These are phyloP conservation scores for Collybia nuda DNA, from an alignment of 768 basidiomycete genomes.

Conservation along the genomic window DNA sequence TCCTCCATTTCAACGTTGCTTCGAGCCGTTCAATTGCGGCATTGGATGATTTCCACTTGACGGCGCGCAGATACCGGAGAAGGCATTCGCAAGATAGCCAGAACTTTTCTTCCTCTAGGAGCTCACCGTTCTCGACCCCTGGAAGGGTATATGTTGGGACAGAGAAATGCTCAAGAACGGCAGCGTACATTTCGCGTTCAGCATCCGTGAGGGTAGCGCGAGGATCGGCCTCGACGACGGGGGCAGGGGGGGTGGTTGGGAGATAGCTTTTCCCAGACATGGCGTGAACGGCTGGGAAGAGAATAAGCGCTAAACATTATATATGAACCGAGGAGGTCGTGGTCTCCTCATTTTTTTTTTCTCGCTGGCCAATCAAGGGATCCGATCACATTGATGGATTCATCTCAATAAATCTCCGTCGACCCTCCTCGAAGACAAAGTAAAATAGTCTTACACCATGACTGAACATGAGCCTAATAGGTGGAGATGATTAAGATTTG, in stretches of 20 bases:
- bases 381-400: too few species aligned
- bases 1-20: conserved; percentile 74
- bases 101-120: conserved; percentile 70
- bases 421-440: too few species aligned
- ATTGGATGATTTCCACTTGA: conserved; percentile 64
- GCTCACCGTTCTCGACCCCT: conserved; percentile 38
- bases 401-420: too few species aligned
- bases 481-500: too few species aligned
- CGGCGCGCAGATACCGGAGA: conserved; percentile 74
- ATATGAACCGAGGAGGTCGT: too few species aligned
- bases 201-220: conserved; percentile 37
- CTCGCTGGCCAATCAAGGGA: too few species aligned
- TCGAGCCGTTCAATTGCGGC: conserved; percentile 69
- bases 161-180: conserved; percentile 61
- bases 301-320: too few species aligned
- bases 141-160: conserved; percentile 52
- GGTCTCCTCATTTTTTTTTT: too few species aligned
- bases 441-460: too few species aligned
- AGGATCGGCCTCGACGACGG: conserved; percentile 26
- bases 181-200: conserved; percentile 49
- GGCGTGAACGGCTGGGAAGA: neutral
- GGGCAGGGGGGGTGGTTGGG: conserved; percentile 30
- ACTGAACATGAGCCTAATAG: too few species aligned
- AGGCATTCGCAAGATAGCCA: conserved; percentile 82
- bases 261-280: conserved; percentile 29